Evolutionary conservation across 352 stramenopile genomes (phyloP), one percentile per base, ranked within the genome.

Genomic region (Discostella stelligera): DNA sequence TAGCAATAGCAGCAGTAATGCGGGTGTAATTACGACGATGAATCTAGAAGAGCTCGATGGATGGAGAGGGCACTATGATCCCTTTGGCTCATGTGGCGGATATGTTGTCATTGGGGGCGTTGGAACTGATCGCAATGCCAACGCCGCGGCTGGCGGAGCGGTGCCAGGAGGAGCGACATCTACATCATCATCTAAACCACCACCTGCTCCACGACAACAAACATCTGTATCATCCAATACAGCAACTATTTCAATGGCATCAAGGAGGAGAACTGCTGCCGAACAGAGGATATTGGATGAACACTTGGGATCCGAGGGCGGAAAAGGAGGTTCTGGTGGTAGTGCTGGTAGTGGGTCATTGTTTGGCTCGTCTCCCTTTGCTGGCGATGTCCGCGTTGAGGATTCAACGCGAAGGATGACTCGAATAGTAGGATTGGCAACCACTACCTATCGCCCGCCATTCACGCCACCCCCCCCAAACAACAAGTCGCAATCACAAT

Each of bases 11-110:
- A 66, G 18, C 18, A 55, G 53, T 2, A 71, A 56, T 60, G 18
- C 65, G 5, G 37, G 37, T 44, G 37, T 14, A 56, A 71, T 58
- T 2, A n/a, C 39, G 66, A 50, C 23, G 20, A 23, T 64, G 14
- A 74, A 86, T 66, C 39, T 70, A 6, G 73, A 89, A 74, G 75
- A 84, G 21, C 60, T 89, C 32, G 84, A 90, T 80, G 88, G 88
- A 32, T 93, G 88, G 88, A 80, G 88, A 50, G 88, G 88, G 44
- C 86, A 91, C 56, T 86, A 88, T 66, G 66, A 80, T 66, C 88
- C 88, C n/a, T 88, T 93, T 56, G 6, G 39, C 14, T 72, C 68
- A n/a, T 65, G 56, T 14, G 71, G 65, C 60, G 67, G 66, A 65
- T 77, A 78, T 30, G 41, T 63, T 25, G 50, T 58, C 50, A 58